Evolutionary conservation across 495 filamentous ascomycete genomes (phyloP).

Genomic region (Neurospora sublineolata): DNA sequence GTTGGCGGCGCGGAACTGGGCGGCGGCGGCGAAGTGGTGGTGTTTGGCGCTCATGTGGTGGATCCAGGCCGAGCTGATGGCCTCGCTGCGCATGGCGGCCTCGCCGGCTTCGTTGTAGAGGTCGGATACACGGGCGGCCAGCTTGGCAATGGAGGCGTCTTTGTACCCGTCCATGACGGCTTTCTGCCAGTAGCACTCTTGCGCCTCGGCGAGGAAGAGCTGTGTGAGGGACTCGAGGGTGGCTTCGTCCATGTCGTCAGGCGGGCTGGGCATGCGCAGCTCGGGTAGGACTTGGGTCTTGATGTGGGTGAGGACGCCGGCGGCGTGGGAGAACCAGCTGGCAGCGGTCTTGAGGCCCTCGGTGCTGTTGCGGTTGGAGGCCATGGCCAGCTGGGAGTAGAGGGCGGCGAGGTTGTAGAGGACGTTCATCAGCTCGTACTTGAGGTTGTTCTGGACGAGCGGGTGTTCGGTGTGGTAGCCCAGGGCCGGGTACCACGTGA

Average conservation of each 20-base stretch:
- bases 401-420: constrained; percentile 87
- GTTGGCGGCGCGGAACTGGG: constrained; percentile 86
- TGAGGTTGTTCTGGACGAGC: constrained; percentile 80
- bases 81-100: constrained; percentile 73
- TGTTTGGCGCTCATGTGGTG: constrained; percentile 97
- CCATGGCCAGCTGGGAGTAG: constrained; percentile 83
- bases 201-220: constrained; percentile 79
- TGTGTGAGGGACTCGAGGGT: constrained; percentile 76
- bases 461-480: constrained; percentile 79
- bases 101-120: constrained; percentile 79
- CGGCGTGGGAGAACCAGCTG: constrained; percentile 82
- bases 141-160: constrained; percentile 78
- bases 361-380: constrained; percentile 61
- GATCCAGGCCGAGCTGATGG: constrained; percentile 90
- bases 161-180: constrained; percentile 90
- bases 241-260: constrained; percentile 90
- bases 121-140: constrained; percentile 87
- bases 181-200: constrained; percentile 98
- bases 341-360: constrained; percentile 83
- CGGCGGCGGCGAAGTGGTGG: constrained; percentile 92
- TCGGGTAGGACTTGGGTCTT: constrained; percentile 73
- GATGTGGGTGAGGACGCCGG: constrained; percentile 72
- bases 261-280: constrained; percentile 62
- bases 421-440: constrained; percentile 89
- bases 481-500: constrained; percentile 87